A percentile compares a stretch with the other conserved stretches of the same genome.
phyloP scores from a whole-genome alignment of 1,284 basidiomycete genomes.

The Albatrellus sp. region DNA sequence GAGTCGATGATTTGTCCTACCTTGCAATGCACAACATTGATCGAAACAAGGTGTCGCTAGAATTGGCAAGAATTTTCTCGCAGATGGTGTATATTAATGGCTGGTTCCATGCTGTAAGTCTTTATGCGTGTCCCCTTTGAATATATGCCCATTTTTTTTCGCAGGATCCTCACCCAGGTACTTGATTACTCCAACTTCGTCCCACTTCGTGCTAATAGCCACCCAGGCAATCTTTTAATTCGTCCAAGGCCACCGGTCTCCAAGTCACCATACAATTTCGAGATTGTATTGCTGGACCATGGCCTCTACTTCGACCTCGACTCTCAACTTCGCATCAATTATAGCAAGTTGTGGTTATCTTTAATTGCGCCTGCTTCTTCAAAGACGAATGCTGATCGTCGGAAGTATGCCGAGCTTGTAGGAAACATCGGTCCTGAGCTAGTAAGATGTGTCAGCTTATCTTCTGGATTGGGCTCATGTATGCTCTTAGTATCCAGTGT shows the following conservation, averaged over 20 bases:
- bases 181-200: not conserved
- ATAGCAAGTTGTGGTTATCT: conserved; percentile 77
- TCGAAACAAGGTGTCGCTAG: conserved; percentile 85
- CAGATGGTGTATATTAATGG: conserved; percentile 97
- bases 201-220: conserved; percentile 1
- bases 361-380: conserved; percentile 66
- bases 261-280: conserved; percentile 84
- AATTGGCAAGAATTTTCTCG: conserved; percentile 82
- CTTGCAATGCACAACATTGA: conserved; percentile 81
- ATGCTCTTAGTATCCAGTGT: conserved; percentile 54
- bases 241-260: conserved; percentile 55
- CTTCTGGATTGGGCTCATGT: not conserved
- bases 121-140: not conserved
- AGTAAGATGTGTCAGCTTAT: conserved; percentile 28
- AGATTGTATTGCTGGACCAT: conserved; percentile 87
- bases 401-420: conserved; percentile 78
- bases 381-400: conserved; percentile 49
- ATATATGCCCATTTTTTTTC: conserved; percentile 4
- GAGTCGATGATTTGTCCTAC: conserved; percentile 85
- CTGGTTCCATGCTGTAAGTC: conserved; percentile 72
- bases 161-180: conserved; percentile 65
- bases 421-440: conserved; percentile 84
- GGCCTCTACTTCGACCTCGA: conserved; percentile 89
- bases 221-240: conserved; percentile 80
- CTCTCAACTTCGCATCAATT: conserved; percentile 64